phyloP scores from a whole-genome alignment of 2,329 filamentous ascomycete genomes.

The Fusarium illudens region DNA sequence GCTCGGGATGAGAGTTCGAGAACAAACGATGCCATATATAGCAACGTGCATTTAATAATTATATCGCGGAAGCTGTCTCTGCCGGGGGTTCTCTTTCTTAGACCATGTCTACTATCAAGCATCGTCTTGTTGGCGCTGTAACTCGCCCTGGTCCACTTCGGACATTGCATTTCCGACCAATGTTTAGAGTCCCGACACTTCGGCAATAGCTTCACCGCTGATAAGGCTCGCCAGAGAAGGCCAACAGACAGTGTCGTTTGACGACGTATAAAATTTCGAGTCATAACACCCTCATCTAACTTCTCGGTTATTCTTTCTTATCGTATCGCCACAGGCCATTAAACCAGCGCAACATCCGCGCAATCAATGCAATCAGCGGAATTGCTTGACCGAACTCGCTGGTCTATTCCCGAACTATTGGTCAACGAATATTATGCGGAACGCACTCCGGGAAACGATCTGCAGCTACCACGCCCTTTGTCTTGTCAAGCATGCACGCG shows the following conservation, averaged over 20 bases:
- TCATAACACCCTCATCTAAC: rapidly evolving
- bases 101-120: no score
- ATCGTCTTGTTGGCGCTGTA: no score
- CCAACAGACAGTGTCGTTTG: background rate
- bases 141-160: background rate
- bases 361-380: background rate
- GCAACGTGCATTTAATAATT: no score
- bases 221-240: background rate
- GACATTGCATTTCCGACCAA: background rate
- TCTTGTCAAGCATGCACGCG: background rate
- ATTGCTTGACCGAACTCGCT: background rate
- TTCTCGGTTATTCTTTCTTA: background rate
- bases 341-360: background rate
- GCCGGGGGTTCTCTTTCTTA: no score
- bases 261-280: background rate
- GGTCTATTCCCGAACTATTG: background rate
- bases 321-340: background rate
- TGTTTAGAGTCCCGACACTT: background rate
- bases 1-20: no score
- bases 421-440: background rate
- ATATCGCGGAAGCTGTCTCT: background rate
- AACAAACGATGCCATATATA: no score
- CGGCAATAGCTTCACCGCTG: background rate
- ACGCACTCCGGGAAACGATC: background rate
- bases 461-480: background rate